Base-by-base conservation (phyloP, 108 stramenopile genomes). In the Asterionellopsis glacialis region DNA sequence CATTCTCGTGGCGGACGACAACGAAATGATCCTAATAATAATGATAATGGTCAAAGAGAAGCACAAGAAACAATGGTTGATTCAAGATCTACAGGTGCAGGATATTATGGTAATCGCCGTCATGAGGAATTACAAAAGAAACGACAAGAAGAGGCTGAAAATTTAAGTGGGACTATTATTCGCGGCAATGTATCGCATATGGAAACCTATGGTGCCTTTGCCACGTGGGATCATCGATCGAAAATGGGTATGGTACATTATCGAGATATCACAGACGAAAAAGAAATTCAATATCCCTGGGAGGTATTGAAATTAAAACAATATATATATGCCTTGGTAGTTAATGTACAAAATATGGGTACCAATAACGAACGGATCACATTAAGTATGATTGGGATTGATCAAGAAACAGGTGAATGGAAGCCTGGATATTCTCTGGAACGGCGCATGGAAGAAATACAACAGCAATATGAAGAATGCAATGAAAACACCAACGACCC, bases 191-290 rank as follows among this genome's bases (percentile, higher is more conserved):
- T 92, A 6, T 63, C 68, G 22, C 72, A 86, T 9, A 73, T 93
- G 25, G 91, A 93, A 77, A 15, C 81, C 11, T 93, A 90, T 54
- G 91, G 91, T 26, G 85, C 86, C 41, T 93, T 93, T 70, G 65
- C 85, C 10, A 70, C 80, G 14, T 68, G 85, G 39, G 52, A 45
- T 10, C 67, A 70, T 50, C 67, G 72, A 14, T 33, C 33, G 7
- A 33, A 33, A 7, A 33, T 5, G 7, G 85, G 84, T 23, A 63
- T 89, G 60, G 56, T 82, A 18, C 85, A 87, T 62, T 73, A 88
- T 28, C 78, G 76, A 21, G 77, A 86, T 15, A 57, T 92, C 24
- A 65, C 76, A 16, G 45, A 74, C 0, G 51, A 57, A 16, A 72
- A 76, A 41, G 75, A 79, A 1, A 85, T 87, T 64, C 59, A 77